Evolutionary conservation across 2,329 filamentous ascomycete genomes (phyloP), one percentile per base, ranked within the genome.

Genomic region (Arthrinium puccinioides): DNA sequence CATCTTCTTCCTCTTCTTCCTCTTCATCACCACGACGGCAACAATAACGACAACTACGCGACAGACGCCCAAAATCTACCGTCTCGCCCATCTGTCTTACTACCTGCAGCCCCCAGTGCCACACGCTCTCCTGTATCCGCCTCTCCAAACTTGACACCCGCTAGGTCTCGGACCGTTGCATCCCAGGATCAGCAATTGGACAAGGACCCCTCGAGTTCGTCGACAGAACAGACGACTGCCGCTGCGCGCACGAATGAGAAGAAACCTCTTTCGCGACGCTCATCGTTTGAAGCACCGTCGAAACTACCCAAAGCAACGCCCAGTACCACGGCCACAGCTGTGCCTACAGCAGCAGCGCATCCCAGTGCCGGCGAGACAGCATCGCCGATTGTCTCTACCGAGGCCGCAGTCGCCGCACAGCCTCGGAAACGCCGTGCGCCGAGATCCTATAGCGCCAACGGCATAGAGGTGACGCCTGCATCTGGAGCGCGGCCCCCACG

Each of bases 371-470:
- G 18, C 31, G 21, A 11, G 6, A 33, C 9, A 9, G 24, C 11
- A 16, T 33, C 31, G 16, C 20, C 56, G 26, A 49, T 51, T 9
- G 49, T 50, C 31, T 49, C 51, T n/a, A 41, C 49, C 38, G 47
- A 53, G 35, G 51, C 53, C 38, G 38, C 50, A 44, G 46, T 55
- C 36, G 48, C 54, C 32, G 46, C 59, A 32, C 57, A 52, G 36
- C 51, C 59, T 38, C 54, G 51, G 24, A 53, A 55, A 41, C 60
- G 60, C 46, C 66, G 63, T 48, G 59, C 60, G 25, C 58, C 62
- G 37, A 53, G 60, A 34, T 62, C 59, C 26, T 57, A 53, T 43
- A 56, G 54, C 47, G 60, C 33, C 25, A 27, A 18, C 24, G 23
- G 9, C 23, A n/a, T 36, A 19, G 25, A 36, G 11, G n/a, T n/a